Evolutionary conservation across 768 basidiomycete genomes (phyloP), one percentile per base, ranked within the genome.

Genomic region (Lactarius tabidus): DNA sequence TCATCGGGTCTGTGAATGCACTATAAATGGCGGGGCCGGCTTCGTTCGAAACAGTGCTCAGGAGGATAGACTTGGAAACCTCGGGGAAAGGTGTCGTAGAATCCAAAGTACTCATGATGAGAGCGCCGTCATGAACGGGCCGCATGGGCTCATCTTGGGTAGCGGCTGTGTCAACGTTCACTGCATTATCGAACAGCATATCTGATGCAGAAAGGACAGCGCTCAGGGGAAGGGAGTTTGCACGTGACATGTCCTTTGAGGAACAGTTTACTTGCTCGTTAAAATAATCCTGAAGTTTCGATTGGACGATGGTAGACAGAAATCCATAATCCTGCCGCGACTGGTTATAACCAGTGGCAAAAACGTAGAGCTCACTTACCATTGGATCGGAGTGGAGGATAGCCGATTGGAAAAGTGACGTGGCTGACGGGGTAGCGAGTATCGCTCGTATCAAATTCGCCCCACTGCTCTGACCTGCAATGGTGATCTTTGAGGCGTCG

Each of bases 381-480:
- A 95, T 90, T 2, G 93, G 90, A 71, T 95, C 94, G 0, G 91
- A 93, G 60, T 95, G 92, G 23, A 95, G 72, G 63, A 93, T 92
- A 0, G 87, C 90, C 59, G 83, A 88, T 63, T 82, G 79, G 80
- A 95, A 95, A 57, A 93, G 78, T 1, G 83, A 79, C 26, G 83
- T 80, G 0, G 87, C 92, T 3, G 86, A 84, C 3, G 93, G 90
- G 3, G 79, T 79, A 15, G 87, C 90, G 45, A 95, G 81, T 56
- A 95, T 78, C 1, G 90, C 85, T 63, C 92, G 81, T 72, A 95
- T 82, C 80, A 94, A 81, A 66, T 78, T 84, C 2, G 87, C 93
- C 55, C 93, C 93, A 57, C 85, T 84, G 74, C 90, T 91, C 76
- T 95, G 92, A 8, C 92, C 93, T 45, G 90, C 90, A 20, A 95